Evolutionary conservation across 495 filamentous ascomycete genomes (phyloP).

Genomic region (Aspergillus bertholletiae): DNA sequence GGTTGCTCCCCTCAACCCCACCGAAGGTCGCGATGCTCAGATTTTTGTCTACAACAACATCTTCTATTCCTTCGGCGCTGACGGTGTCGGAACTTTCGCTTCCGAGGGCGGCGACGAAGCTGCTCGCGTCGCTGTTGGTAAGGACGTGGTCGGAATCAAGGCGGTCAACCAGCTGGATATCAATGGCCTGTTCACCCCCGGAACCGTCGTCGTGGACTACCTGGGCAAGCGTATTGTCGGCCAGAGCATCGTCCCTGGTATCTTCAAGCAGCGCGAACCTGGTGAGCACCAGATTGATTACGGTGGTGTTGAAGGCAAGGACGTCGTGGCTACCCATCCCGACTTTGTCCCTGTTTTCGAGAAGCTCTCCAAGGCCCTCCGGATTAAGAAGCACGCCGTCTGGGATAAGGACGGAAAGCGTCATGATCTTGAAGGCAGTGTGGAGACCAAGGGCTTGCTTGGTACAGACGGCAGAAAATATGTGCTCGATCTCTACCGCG

Average conservation of each 20-base stretch:
- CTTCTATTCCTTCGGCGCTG: slow-evolving; percentile 97
- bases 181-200: slow-evolving; percentile 86
- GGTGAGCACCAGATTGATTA: slow-evolving; percentile 99
- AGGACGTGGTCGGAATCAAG: slow-evolving; percentile 91
- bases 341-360: slow-evolving; percentile 81
- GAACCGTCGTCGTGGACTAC: slow-evolving; percentile 96
- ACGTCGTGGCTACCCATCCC: slow-evolving; percentile 85
- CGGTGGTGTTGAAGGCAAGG: slow-evolving; percentile 95
- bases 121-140: slow-evolving; percentile 91
- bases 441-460: slow-evolving; percentile 95
- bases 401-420: slow-evolving; percentile 95
- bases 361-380: slow-evolving; percentile 81
- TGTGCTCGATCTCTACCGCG: slow-evolving; percentile 91
- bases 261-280: slow-evolving; percentile 97
- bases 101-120: slow-evolving; percentile 97
- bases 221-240: slow-evolving; percentile 95
- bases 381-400: slow-evolving; percentile 90
- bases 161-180: slow-evolving; percentile 97
- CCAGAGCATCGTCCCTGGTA: slow-evolving; percentile 97
- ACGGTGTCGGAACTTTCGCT: slow-evolving; percentile 96
- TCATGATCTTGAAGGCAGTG: slow-evolving; percentile 89
- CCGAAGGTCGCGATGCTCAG: slow-evolving; percentile 86
- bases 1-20: slow-evolving; percentile 94
- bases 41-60: slow-evolving; percentile 99
- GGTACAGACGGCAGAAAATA: slow-evolving; percentile 98